Evolutionary conservation across 495 filamentous ascomycete species (phyloP), one percentile per base, ranked within the genome.

Genomic region (Tetracladium marchalianum): DNA sequence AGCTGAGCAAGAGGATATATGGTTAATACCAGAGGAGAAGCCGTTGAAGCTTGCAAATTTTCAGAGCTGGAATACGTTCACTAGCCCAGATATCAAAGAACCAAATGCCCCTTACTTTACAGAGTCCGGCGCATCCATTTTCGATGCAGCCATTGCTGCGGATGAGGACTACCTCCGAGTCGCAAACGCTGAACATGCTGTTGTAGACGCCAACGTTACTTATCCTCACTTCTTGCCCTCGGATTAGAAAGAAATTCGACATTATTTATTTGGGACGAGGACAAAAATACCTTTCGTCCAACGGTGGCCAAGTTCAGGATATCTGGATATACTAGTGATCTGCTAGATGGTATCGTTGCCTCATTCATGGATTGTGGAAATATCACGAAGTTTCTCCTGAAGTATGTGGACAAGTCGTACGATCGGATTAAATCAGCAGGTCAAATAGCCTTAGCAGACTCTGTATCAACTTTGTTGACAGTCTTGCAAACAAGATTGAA

Each of bases 181-280:
- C 31, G 46, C 39, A 11, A 56, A 55, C 32, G 44, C 51, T 7
- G 48, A 62, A 1, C 41, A 54, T 7, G 54, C 62, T 22, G 49
- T 72, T 10, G 49, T 75, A 12, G 64, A 62, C 31, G 53, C 69
- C 13, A 65, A 70, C 35, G 49, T 72, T 80, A 86, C 52, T 58
- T 81, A 31, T 58, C 75, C 39, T 81, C 78, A 17, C 63, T 95
- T 15, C 61, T 86, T 32, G 75, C 77, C 41, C 72, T 95, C 7
- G 85, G 82, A 0, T 69, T 96, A 1, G 92, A 92, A 5, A 76
- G 87, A 63, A 82, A 78, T 41, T 95, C 90, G 0, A 62, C 83
- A 9, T 74, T 95, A 39, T 96, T 93, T 61, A 59, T 59, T 1
- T 95, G 81, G 68, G 70, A 87, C 44, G 56, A 70, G 24, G 57